Percentiles rank a stretch among this genome's conserved stretches.
Conservation (phyloP, 345 rosid species). For the Noccaea caerulescens region DNA sequence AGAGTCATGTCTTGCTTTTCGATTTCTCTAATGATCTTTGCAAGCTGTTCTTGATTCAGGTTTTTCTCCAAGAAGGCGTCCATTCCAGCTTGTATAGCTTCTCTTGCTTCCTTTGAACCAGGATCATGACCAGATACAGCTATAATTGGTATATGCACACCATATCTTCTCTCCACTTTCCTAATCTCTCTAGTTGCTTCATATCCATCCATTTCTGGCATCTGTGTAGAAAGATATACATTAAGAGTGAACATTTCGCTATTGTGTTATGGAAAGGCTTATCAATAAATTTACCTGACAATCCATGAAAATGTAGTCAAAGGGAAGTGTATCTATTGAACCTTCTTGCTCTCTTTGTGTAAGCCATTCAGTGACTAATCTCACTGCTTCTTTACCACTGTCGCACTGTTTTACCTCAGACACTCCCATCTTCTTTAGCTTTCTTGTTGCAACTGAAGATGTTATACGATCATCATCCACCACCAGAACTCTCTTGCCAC, state of each 20-base stretch:
- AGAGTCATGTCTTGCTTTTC: slow-evolving; percentile 6
- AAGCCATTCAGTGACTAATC: slow-evolving; percentile 43
- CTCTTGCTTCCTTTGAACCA: slow-evolving; percentile 43
- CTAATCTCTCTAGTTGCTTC: slow-evolving; percentile 70
- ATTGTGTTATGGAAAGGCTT: not conserved
- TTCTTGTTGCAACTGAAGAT: slow-evolving; percentile 31
- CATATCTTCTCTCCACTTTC: slow-evolving; percentile 53
- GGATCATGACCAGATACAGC: slow-evolving; percentile 65
- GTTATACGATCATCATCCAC: slow-evolving; percentile 57
- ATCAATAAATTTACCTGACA: slow-evolving; percentile 58
- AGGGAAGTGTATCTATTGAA: slow-evolving; percentile 46
- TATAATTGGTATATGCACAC: slow-evolving; percentile 66
- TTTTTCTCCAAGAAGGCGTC: slow-evolving; percentile 60
- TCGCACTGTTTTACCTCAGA: slow-evolving; percentile 47
- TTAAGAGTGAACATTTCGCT: not conserved
- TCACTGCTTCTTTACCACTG: slow-evolving; percentile 63
- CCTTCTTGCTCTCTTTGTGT: slow-evolving; percentile 34
- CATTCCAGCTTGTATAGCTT: slow-evolving; percentile 60
- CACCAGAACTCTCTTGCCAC: slow-evolving; percentile 62
- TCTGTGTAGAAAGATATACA: slow-evolving; percentile 43
- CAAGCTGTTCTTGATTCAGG: slow-evolving; percentile 36
- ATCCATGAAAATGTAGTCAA: slow-evolving; percentile 80
- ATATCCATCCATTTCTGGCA: slow-evolving; percentile 75
- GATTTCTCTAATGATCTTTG: slow-evolving; percentile 37
- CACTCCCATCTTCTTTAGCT: slow-evolving; percentile 57